These are phyloP conservation scores for Acephala macrosclerotiorum DNA, from an alignment of 2,329 filamentous ascomycete genomes.

Conservation along the genomic window DNA sequence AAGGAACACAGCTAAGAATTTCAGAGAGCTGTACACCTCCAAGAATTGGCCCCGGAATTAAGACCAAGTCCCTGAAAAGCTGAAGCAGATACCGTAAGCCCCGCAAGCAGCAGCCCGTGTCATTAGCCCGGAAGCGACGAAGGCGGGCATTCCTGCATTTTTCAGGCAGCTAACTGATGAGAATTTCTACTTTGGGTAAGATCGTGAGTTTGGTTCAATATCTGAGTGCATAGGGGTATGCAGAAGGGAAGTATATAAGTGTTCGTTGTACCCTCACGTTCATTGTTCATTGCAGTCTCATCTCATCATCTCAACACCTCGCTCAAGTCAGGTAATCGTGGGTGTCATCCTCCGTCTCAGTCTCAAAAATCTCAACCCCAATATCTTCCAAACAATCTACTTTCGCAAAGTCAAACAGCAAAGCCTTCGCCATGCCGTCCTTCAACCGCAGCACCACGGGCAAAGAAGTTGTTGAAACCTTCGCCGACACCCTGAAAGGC, in stretches of 20 bases:
- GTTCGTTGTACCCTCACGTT: not conserved
- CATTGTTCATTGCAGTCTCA: not conserved
- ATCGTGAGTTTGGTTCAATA: not conserved
- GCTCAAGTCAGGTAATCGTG: not conserved
- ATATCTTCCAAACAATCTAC: not conserved
- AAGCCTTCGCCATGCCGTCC: slow-evolving; percentile 14
- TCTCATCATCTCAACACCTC: not conserved
- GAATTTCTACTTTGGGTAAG: not conserved
- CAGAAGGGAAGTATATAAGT: not conserved
- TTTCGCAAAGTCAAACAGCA: not conserved
- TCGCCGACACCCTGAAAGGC: slow-evolving; percentile 39
- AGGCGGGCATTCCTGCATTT: not conserved
- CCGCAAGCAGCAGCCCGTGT: not conserved
- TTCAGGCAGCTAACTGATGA: not conserved
- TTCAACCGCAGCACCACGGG: slow-evolving; percentile 28
- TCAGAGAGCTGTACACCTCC: no score
- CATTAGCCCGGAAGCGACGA: not conserved
- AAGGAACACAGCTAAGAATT: no score
- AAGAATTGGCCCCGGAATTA: not conserved
- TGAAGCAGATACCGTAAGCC: not conserved
- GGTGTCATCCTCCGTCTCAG: not conserved
- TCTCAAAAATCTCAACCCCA: not conserved
- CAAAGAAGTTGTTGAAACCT: slow-evolving; percentile 28
- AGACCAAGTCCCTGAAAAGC: not conserved
- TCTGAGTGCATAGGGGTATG: not conserved